Conservation (phyloP, 805 yeast species). For the Candida caryicola region DNA sequence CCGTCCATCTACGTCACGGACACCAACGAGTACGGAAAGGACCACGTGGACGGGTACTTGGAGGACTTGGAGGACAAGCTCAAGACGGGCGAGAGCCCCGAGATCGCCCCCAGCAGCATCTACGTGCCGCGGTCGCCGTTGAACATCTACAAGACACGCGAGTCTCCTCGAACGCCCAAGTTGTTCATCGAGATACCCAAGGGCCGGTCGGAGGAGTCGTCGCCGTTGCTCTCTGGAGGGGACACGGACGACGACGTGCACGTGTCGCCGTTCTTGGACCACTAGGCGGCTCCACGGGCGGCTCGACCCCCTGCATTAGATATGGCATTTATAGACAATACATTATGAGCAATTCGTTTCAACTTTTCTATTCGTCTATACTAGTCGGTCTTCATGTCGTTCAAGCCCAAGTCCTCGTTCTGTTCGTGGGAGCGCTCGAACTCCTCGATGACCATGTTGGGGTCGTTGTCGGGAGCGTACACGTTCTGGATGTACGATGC, state of each 20-base stretch:
- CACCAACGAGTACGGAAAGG: neutral
- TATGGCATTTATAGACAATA: too few species aligned
- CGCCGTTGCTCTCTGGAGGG: neutral
- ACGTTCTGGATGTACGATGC: slow-evolving; percentile 94
- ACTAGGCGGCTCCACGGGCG: too few species aligned
- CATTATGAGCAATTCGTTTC: too few species aligned
- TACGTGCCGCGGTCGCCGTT: slow-evolving; percentile 33
- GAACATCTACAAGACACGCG: slow-evolving; percentile 18
- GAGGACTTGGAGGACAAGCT: neutral
- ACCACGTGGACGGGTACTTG: neutral
- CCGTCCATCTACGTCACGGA: slow-evolving; percentile 15
- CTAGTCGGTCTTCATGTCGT: slow-evolving; percentile 43
- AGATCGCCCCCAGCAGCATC: slow-evolving; percentile 18
- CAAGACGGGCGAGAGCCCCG: slow-evolving; percentile 2
- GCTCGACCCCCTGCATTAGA: too few species aligned
- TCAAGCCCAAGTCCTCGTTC: slow-evolving; percentile 88
- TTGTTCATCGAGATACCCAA: slow-evolving; percentile 18
- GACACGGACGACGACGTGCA: slow-evolving; percentile 8
- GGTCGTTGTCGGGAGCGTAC: slow-evolving; percentile 98
- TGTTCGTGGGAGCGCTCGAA: slow-evolving; percentile 85
- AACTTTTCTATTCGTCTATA: neutral
- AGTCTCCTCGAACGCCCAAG: slow-evolving; percentile 12
- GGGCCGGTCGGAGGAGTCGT: slow-evolving; percentile 1
- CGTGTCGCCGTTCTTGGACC: slow-evolving; percentile 15
- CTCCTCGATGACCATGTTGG: slow-evolving; percentile 89